Evolutionary conservation across 805 yeast genomes (phyloP).

Genomic region (Myxozyma monticola): DNA sequence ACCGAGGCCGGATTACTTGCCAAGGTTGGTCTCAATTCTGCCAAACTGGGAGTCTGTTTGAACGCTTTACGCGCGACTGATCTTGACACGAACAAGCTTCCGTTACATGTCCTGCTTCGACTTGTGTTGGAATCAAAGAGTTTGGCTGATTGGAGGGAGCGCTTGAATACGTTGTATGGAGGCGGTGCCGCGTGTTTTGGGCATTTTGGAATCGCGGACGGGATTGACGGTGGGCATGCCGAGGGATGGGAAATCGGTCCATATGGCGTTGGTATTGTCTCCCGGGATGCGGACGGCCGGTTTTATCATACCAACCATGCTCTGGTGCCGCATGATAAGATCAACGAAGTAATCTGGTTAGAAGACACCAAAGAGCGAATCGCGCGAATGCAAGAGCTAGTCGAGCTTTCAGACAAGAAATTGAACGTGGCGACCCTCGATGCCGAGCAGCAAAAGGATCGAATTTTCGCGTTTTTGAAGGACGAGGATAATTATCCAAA

Average conservation of each 20-base stretch:
- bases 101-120: slow-evolving; percentile 44
- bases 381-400: slow-evolving; percentile 18
- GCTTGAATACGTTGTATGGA: slow-evolving; percentile 10
- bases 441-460: slow-evolving; percentile 14
- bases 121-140: slow-evolving; percentile 37
- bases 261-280: slow-evolving; percentile 17
- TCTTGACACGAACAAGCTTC: slow-evolving; percentile 38
- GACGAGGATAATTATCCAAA: slow-evolving; percentile 35
- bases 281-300: slow-evolving; percentile 10
- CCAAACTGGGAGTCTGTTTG: slow-evolving; percentile 40
- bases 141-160: slow-evolving; percentile 32
- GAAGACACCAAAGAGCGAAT: slow-evolving; percentile 25
- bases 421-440: not conserved
- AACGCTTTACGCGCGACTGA: slow-evolving; percentile 41
- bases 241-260: slow-evolving; percentile 30
- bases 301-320: slow-evolving; percentile 29
- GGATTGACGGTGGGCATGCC: slow-evolving; percentile 20
- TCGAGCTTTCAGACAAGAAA: slow-evolving; percentile 1
- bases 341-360: slow-evolving; percentile 25
- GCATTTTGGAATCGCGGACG: slow-evolving; percentile 30
- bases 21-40: slow-evolving; percentile 40
- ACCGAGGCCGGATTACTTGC: slow-evolving; percentile 44
- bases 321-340: slow-evolving; percentile 10
- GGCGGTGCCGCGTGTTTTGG: slow-evolving; percentile 28
- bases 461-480: slow-evolving; percentile 27